These are phyloP conservation scores for Tagetes erecta DNA, from an alignment of 129 eudicot genomes.

Conservation along the genomic window DNA sequence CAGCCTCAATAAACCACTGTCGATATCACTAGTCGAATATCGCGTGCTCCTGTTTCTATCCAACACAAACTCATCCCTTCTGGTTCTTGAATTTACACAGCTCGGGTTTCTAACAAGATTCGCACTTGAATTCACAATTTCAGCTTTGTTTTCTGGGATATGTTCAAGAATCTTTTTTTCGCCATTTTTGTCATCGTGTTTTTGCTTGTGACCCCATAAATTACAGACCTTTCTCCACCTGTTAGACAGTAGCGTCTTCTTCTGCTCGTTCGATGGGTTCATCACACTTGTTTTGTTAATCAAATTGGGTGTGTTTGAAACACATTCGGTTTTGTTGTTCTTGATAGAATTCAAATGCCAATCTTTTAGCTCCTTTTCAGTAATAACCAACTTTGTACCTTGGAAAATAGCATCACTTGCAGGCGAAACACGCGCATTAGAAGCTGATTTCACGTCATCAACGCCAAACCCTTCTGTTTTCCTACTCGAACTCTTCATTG, in stretches of 20 bases:
- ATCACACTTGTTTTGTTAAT: constrained; percentile 23
- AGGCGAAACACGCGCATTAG: constrained; percentile 45
- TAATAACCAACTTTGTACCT: constrained; percentile 68
- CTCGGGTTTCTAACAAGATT: constrained; percentile 53
- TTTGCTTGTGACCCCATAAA: constrained; percentile 57
- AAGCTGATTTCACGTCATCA: constrained; percentile 41
- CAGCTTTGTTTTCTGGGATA: constrained; percentile 26
- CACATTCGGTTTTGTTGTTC: constrained; percentile 36
- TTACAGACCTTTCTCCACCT: constrained; percentile 71
- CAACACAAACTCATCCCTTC: constrained; percentile 36
- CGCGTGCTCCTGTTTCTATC: constrained; percentile 47
- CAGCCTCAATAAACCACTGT: constrained; percentile 59
- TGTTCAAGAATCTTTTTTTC: constrained; percentile 28
- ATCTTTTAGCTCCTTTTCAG: constrained; percentile 85
- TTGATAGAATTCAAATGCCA: constrained; percentile 65
- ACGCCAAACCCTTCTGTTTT: constrained; percentile 40
- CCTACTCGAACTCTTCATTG: constrained; percentile 54
- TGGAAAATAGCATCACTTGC: constrained; percentile 45
- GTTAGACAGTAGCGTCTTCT: constrained; percentile 43
- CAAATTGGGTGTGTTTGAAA: constrained; percentile 27
- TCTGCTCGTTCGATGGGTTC: constrained; percentile 35
- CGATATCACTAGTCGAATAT: constrained; percentile 51
- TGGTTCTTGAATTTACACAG: constrained; percentile 43
- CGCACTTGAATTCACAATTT: constrained; percentile 9
- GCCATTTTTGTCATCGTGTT: constrained; percentile 14